These are phyloP conservation scores for Suillus tomentosus DNA, from an alignment of 768 basidiomycete genomes.

Conservation along the genomic window DNA sequence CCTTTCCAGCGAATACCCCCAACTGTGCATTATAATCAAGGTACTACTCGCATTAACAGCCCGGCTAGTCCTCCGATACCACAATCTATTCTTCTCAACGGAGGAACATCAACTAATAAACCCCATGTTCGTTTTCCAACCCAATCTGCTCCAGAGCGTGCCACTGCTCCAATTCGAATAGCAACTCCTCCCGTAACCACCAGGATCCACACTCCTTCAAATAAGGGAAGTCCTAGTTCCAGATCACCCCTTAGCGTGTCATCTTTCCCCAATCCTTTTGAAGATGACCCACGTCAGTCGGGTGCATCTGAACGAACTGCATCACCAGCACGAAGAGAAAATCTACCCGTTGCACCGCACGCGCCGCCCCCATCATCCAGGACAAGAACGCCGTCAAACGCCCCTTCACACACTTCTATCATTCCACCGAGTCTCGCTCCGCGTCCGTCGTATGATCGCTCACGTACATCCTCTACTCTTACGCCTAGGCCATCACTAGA, in stretches of 20 bases:
- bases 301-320: conserved; percentile 3
- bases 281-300: conserved; percentile 15
- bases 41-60: not conserved
- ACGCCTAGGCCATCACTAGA: conserved; percentile 20
- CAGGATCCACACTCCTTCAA: conserved; percentile 26
- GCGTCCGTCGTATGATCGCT: conserved; percentile 21
- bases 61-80: conserved; percentile 1
- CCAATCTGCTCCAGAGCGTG: conserved; percentile 1
- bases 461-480: conserved; percentile 19
- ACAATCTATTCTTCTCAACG: conserved; percentile 11
- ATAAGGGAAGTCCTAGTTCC: conserved; percentile 10
- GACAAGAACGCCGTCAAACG: conserved; percentile 6
- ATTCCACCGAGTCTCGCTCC: conserved; percentile 18
- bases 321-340: conserved; percentile 22
- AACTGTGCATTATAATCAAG: conserved; percentile 18
- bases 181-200: conserved; percentile 18
- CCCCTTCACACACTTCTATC: conserved; percentile 7
- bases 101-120: conserved; percentile 9
- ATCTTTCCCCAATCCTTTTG: conserved; percentile 17
- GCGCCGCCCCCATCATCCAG: conserved; percentile 15
- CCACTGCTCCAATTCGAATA: conserved; percentile 17
- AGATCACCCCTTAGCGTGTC: conserved; percentile 15
- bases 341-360: conserved; percentile 2
- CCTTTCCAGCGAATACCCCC: conserved; percentile 30
- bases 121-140: conserved; percentile 13